These are phyloP conservation scores for Bisporella sp. DNA, from an alignment of 2,329 filamentous ascomycete species.

Conservation along the genomic window DNA sequence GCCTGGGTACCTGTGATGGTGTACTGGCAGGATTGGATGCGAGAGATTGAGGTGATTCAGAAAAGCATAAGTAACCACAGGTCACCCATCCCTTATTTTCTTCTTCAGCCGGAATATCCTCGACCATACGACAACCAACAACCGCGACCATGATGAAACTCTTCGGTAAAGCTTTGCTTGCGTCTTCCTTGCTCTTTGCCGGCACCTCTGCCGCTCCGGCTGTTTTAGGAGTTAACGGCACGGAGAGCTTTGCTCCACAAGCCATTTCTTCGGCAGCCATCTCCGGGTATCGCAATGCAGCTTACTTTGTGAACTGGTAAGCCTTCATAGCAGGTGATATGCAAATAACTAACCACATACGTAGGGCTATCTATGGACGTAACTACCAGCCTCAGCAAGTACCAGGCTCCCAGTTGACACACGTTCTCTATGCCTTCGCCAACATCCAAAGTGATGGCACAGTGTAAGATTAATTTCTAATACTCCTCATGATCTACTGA, in stretches of 20 bases:
- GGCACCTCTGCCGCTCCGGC: not conserved
- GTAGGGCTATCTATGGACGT: constrained; percentile 65
- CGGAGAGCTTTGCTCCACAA: not conserved
- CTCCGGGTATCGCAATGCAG: constrained; percentile 13
- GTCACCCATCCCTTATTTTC: no score
- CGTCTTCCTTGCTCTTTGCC: not conserved
- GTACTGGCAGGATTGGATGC: no score
- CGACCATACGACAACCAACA: not conserved
- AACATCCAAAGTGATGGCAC: constrained; percentile 67
- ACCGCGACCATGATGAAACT: not conserved
- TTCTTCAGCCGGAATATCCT: no score
- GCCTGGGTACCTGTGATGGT: no score
- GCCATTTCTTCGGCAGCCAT: not conserved
- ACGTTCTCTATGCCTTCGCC: constrained; percentile 76
- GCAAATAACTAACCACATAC: not conserved
- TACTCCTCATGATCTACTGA: constrained; percentile 10
- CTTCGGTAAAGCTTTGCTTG: no score
- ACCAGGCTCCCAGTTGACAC: constrained; percentile 62
- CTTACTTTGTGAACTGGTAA: constrained; percentile 31
- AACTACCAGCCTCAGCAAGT: constrained; percentile 67
- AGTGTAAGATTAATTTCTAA: constrained; percentile 42
- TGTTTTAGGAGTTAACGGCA: not conserved
- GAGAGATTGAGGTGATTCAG: no score
- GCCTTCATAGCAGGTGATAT: not conserved
- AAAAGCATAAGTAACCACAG: no score